A percentile compares a stretch with the other conserved stretches of the same genome.
Evolutionary conservation across 495 filamentous ascomycete genomes (phyloP).

Genomic region (Aspergillus avenaceus): DNA sequence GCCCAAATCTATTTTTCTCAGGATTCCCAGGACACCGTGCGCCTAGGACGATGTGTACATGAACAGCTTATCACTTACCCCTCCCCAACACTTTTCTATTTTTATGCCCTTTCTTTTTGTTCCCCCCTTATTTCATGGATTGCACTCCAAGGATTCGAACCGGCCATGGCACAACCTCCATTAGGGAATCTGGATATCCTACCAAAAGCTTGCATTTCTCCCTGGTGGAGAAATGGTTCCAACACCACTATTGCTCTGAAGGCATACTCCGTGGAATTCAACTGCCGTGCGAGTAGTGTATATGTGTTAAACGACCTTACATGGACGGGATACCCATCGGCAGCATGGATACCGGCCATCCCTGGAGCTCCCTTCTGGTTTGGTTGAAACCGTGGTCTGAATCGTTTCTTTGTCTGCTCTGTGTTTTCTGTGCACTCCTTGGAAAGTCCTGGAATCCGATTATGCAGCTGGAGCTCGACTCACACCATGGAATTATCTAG

Average conservation of each 20-base stretch:
- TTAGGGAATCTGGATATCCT: not conserved
- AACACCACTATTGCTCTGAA: slow-evolving; percentile 7
- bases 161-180: not conserved
- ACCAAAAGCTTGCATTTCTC: not conserved
- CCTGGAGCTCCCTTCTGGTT: not conserved
- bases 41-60: slow-evolving; percentile 11
- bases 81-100: too few species aligned
- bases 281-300: not conserved
- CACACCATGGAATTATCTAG: slow-evolving; percentile 50
- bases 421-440: slow-evolving; percentile 10
- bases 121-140: slow-evolving; percentile 23
- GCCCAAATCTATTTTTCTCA: slow-evolving; percentile 53
- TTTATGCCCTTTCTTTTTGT: slow-evolving; percentile 16
- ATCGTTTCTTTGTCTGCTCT: slow-evolving; percentile 1
- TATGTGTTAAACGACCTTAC: not conserved
- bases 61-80: slow-evolving; percentile 35
- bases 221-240: not conserved
- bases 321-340: slow-evolving; percentile 6
- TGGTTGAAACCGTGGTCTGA: not conserved
- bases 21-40: slow-evolving; percentile 27
- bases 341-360: slow-evolving; percentile 7
- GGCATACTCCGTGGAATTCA: not conserved
- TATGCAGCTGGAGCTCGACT: slow-evolving; percentile 38
- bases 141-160: slow-evolving; percentile 17
- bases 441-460: slow-evolving; percentile 24